Conservation (phyloP, 2,329 filamentous ascomycete species). For the Plectosphaerella cucumerina region DNA sequence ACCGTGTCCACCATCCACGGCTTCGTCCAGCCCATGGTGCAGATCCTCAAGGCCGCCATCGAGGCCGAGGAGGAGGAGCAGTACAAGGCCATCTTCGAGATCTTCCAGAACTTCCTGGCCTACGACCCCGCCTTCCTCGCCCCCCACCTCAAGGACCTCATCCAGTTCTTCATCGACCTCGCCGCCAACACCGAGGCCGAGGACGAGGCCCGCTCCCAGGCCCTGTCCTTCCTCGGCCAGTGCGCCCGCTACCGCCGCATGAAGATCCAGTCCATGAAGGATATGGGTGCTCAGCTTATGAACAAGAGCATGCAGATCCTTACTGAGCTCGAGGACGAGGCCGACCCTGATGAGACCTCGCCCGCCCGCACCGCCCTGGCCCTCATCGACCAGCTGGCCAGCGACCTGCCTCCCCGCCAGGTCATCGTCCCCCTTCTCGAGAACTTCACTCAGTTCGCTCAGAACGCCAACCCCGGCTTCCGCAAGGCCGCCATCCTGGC, state of each 20-base stretch:
- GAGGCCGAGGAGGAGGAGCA: constrained; percentile 79
- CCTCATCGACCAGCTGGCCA: constrained; percentile 83
- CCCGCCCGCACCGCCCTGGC: constrained; percentile 81
- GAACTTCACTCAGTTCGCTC: constrained; percentile 77
- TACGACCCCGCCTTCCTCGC: constrained; percentile 83
- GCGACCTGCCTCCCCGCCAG: constrained; percentile 85
- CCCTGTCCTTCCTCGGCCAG: constrained; percentile 91
- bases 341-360: constrained; percentile 69
- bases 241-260: constrained; percentile 87
- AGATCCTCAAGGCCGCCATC: constrained; percentile 80
- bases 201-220: constrained; percentile 84
- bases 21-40: constrained; percentile 83
- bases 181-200: constrained; percentile 71
- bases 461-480: constrained; percentile 68
- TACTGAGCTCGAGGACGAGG: constrained; percentile 81
- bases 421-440: constrained; percentile 91
- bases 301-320: constrained; percentile 84
- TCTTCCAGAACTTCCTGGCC: constrained; percentile 91
- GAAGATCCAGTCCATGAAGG: constrained; percentile 86
- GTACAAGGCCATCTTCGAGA: constrained; percentile 87
- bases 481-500: constrained; percentile 88
- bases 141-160: constrained; percentile 81
- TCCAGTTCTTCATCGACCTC: constrained; percentile 91
- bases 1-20: constrained; percentile 72
- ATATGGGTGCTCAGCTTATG: constrained; percentile 81